Evolutionary conservation across 1,284 basidiomycete species (phyloP).

Genomic region (Cutaneotrichosporon dermatis): DNA sequence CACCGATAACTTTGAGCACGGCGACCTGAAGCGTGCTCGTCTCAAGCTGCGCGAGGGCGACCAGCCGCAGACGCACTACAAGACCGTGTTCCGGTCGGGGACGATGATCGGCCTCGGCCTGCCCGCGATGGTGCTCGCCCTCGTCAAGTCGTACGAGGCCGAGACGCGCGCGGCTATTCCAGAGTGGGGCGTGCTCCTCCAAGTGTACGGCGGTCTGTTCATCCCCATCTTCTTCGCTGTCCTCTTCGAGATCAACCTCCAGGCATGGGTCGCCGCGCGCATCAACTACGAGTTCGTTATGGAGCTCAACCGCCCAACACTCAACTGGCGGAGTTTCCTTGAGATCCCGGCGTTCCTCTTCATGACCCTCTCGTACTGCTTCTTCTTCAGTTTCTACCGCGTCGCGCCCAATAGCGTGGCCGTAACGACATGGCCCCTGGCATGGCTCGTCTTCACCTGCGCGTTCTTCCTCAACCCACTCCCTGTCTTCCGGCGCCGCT

Average conservation of each 20-base stretch:
- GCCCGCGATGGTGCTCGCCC: constrained; percentile 67
- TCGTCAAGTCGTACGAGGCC: constrained; percentile 60
- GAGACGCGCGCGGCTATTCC: constrained; percentile 60
- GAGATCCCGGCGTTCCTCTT: constrained; percentile 79
- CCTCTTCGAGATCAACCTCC: constrained; percentile 73
- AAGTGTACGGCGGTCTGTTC: constrained; percentile 71
- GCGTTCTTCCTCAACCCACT: constrained; percentile 72
- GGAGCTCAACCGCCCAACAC: constrained; percentile 71
- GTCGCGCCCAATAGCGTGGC: constrained; percentile 55
- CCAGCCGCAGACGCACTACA: constrained; percentile 64
- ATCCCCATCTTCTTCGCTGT: constrained; percentile 73
- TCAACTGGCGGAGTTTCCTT: constrained; percentile 78
- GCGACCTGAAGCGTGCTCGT: constrained; percentile 75
- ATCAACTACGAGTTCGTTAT: constrained; percentile 92
- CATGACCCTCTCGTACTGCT: constrained; percentile 69
- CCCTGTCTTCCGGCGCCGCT: constrained; percentile 60
- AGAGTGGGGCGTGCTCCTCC: constrained; percentile 68
- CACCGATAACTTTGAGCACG: constrained; percentile 70
- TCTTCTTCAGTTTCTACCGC: constrained; percentile 75
- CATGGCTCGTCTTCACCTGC: constrained; percentile 68
- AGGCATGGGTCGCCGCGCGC: constrained; percentile 67
- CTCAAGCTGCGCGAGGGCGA: constrained; percentile 61
- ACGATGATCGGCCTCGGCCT: constrained; percentile 69
- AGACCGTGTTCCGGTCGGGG: constrained; percentile 70
- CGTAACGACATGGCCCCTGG: constrained; percentile 70